Evolutionary conservation across 139 green algal genomes (phyloP).

Genomic region (Volvox africanus): DNA sequence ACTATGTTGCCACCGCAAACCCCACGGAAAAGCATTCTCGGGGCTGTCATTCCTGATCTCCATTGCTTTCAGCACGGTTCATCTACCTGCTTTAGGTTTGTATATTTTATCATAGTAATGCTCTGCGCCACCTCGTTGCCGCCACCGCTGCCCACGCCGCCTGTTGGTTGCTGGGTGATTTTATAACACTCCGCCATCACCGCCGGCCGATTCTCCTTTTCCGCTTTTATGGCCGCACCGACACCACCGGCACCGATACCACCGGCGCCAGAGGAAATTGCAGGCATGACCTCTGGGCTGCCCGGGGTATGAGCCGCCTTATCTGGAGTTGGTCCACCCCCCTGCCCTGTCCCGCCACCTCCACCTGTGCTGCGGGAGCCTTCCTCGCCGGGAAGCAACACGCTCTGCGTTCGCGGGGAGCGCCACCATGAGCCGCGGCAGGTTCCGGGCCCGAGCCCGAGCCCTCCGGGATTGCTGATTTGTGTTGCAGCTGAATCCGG

Average conservation of each 20-base stretch:
- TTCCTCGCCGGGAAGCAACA: neutral
- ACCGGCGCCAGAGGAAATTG: neutral
- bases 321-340: neutral
- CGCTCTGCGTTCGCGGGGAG: constrained; percentile 3
- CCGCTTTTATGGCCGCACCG: neutral
- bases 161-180: constrained; percentile 52
- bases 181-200: constrained; percentile 62
- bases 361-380: too few species aligned
- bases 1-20: too few species aligned
- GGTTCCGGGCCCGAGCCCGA: neutral
- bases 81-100: constrained; percentile 50
- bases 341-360: neutral
- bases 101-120: constrained; percentile 65
- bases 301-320: neutral
- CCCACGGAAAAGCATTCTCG: too few species aligned
- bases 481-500: neutral
- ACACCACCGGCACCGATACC: neutral
- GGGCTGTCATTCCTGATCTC: too few species aligned
- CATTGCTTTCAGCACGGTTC: too few species aligned
- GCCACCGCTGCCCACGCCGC: neutral
- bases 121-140: constrained; percentile 35
- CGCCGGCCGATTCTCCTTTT: constrained; percentile 40
- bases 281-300: neutral
- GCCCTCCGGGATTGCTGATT: neutral
- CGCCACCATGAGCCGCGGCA: neutral